Conservation (phyloP, 2,329 filamentous ascomycete species). For the Blastomyces emzantsi region DNA sequence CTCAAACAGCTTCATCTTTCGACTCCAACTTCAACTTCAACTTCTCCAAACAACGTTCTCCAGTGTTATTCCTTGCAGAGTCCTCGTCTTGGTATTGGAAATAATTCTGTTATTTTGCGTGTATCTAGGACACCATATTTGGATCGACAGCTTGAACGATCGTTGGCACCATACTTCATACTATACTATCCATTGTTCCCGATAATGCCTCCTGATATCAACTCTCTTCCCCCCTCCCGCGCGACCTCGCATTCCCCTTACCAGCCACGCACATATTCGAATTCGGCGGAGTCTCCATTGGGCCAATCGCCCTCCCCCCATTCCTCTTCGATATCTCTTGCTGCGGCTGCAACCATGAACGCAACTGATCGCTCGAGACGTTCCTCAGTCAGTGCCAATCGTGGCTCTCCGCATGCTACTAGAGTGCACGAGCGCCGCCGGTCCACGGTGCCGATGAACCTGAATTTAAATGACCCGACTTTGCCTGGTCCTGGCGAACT, state of each 20-base stretch:
- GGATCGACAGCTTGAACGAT: neutral
- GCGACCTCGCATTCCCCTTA: constrained; percentile 34
- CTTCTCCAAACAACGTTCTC: neutral
- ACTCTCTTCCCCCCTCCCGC: constrained; percentile 56
- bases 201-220: constrained; percentile 63
- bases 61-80: neutral
- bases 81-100: neutral
- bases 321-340: constrained; percentile 60
- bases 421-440: constrained; percentile 34
- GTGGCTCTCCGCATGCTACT: constrained; percentile 21
- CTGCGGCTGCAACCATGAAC: constrained; percentile 69
- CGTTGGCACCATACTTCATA: neutral
- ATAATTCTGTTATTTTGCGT: neutral
- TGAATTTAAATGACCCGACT: constrained; percentile 34
- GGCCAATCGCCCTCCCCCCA: constrained; percentile 55
- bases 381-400: constrained; percentile 29
- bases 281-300: constrained; percentile 28
- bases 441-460: constrained; percentile 33
- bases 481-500: constrained; percentile 31
- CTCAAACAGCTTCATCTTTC: neutral
- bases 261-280: constrained; percentile 25
- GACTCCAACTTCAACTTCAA: neutral
- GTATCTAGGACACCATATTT: neutral
- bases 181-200: no score
- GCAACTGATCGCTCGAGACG: constrained; percentile 56